Conservation (phyloP, 2,329 filamentous ascomycete genomes). For the Ascocoryne sarcoides region DNA sequence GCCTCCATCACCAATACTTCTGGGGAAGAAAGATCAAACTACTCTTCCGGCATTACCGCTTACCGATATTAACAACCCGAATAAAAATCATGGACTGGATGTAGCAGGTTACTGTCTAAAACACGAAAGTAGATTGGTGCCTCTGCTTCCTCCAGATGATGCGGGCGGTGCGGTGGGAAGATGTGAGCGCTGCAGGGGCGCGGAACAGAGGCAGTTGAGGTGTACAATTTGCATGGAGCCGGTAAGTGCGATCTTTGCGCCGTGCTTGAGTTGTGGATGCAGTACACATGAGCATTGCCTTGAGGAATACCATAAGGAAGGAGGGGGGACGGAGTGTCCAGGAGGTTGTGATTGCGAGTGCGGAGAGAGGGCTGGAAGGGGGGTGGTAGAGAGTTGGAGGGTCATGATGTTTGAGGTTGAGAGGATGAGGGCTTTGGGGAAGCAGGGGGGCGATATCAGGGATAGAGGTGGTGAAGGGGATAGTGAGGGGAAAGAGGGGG, state of each 20-base stretch:
- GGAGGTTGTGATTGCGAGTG: constrained; percentile 59
- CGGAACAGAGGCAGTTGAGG: constrained; percentile 44
- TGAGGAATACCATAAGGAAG: constrained; percentile 21
- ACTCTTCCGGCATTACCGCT: constrained; percentile 32
- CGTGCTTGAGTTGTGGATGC: constrained; percentile 56
- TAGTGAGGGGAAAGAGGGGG: too few species aligned
- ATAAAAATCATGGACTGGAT: constrained; percentile 43
- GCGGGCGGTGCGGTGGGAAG: constrained; percentile 38
- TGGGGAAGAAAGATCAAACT: constrained; percentile 48
- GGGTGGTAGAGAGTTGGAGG: constrained; percentile 53
- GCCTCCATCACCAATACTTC: constrained; percentile 42
- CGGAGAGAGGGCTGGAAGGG: constrained; percentile 45
- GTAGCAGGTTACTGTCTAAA: constrained; percentile 54
- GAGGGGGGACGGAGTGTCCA: constrained; percentile 44
- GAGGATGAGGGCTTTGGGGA: too few species aligned
- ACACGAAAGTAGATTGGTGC: constrained; percentile 54
- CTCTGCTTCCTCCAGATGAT: constrained; percentile 34
- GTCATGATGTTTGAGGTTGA: constrained; percentile 39
- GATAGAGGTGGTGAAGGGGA: too few species aligned
- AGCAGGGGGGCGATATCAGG: too few species aligned
- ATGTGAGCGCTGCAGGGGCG: constrained; percentile 41
- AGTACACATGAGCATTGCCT: constrained; percentile 48
- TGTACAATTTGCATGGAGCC: constrained; percentile 57
- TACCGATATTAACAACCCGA: too few species aligned
- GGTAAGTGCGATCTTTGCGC: constrained; percentile 48